Percentiles rank a stretch among this genome's conserved stretches.
These are phyloP conservation scores for Mortierella claussenii DNA, from an alignment of 192 early-diverging fungal genomes.

Conservation along the genomic window DNA sequence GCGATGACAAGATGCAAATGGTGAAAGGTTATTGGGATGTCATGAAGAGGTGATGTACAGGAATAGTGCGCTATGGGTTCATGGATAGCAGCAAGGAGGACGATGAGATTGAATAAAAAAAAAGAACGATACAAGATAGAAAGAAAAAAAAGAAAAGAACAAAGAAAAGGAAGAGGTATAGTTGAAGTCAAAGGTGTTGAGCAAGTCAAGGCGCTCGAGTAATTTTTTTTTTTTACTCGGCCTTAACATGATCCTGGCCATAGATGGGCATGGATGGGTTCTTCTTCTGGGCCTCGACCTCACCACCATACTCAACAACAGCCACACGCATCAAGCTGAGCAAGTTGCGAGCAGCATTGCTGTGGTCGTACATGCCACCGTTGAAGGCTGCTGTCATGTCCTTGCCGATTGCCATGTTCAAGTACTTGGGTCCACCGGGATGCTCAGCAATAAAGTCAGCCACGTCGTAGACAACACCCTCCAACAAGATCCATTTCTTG, in stretches of 20 bases:
- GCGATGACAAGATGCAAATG: conserved; percentile 7
- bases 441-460: conserved; percentile 88
- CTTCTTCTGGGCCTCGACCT: conserved; percentile 58
- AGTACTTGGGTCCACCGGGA: conserved; percentile 86
- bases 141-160: background rate
- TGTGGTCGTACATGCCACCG: conserved; percentile 94
- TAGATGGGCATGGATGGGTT: conserved; percentile 49
- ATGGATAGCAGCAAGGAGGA: conserved; percentile 25
- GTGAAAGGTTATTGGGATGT: no score
- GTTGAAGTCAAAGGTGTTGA: background rate
- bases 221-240: no score
- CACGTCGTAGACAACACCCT: conserved; percentile 88
- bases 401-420: conserved; percentile 83
- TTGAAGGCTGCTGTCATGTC: conserved; percentile 95
- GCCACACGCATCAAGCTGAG: conserved; percentile 82
- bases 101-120: background rate
- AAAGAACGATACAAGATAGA: conserved; percentile 1
- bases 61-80: conserved; percentile 9
- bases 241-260: conserved; percentile 35
- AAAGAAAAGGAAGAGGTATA: background rate
- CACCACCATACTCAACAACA: conserved; percentile 64
- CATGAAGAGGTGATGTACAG: no score
- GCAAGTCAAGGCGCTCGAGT: background rate
- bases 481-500: conserved; percentile 85
- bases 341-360: conserved; percentile 93